Conservation (phyloP, 2,329 filamentous ascomycete genomes). For the Paraconiothyrium brasiliense region DNA sequence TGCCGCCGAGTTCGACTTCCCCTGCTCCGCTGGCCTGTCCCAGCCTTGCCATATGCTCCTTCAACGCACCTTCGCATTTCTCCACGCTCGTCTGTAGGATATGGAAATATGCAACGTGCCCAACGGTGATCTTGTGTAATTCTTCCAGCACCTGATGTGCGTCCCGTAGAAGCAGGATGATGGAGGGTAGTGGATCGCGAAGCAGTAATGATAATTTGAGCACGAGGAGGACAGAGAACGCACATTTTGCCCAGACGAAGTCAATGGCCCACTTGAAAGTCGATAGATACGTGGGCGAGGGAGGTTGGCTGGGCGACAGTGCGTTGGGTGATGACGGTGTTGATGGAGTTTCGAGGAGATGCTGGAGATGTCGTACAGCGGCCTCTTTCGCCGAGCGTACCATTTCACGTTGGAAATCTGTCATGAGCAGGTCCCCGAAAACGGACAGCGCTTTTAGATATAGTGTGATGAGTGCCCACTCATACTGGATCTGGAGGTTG, state of each 20-base stretch:
- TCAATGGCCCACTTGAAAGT: slow-evolving; percentile 65
- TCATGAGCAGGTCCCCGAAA: slow-evolving; percentile 62
- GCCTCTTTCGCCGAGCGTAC: slow-evolving; percentile 61
- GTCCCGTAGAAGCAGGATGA: slow-evolving; percentile 55
- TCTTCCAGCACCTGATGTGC: slow-evolving; percentile 57
- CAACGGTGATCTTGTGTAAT: slow-evolving; percentile 53
- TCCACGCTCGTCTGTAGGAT: slow-evolving; percentile 61
- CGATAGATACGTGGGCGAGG: slow-evolving; percentile 54
- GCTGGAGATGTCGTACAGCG: slow-evolving; percentile 61
- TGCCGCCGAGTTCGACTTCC: slow-evolving; percentile 15
- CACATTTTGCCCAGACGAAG: slow-evolving; percentile 68
- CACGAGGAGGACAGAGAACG: slow-evolving; percentile 65
- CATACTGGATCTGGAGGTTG: slow-evolving; percentile 62
- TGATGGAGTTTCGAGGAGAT: slow-evolving; percentile 51
- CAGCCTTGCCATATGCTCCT: slow-evolving; percentile 43
- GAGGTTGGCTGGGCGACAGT: slow-evolving; percentile 16
- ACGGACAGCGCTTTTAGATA: slow-evolving; percentile 61
- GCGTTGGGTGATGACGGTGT: slow-evolving; percentile 35
- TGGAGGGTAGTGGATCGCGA: slow-evolving; percentile 51
- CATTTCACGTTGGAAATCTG: slow-evolving; percentile 57
- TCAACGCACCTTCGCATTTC: slow-evolving; percentile 59
- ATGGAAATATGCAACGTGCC: slow-evolving; percentile 59
- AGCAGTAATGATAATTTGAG: slow-evolving; percentile 63
- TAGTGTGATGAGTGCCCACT: slow-evolving; percentile 64
- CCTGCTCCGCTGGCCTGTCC: slow-evolving; percentile 9